Percentiles rank a stretch among this genome's conserved stretches.
phyloP scores from a whole-genome alignment of 1,284 basidiomycete genomes.

The Moesziomyces sp. region DNA sequence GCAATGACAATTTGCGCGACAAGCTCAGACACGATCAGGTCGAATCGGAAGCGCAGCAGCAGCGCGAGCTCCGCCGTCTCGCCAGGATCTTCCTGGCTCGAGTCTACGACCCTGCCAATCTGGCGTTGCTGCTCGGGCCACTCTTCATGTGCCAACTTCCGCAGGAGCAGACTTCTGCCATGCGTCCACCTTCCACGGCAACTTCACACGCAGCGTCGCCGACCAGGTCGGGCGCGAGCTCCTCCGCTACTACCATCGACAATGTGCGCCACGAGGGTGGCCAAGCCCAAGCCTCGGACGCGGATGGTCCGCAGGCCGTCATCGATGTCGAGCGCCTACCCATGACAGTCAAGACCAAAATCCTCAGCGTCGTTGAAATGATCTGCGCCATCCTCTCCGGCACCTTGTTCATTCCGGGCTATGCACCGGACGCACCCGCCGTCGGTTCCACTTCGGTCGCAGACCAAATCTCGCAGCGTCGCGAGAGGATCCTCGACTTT shows the following conservation, averaged over 20 bases:
- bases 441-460: slow-evolving; percentile 6
- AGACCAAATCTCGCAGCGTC: slow-evolving; percentile 39
- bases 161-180: slow-evolving; percentile 16
- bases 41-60: slow-evolving; percentile 20
- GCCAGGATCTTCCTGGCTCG: slow-evolving; percentile 34
- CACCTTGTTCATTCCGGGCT: slow-evolving; percentile 51
- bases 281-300: not conserved
- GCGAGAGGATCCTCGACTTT: slow-evolving; percentile 36
- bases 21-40: slow-evolving; percentile 8
- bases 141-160: slow-evolving; percentile 46
- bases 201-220: not conserved
- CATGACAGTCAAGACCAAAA: slow-evolving; percentile 39
- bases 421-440: not conserved
- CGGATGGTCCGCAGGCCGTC: not conserved
- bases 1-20: slow-evolving; percentile 30
- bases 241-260: not conserved
- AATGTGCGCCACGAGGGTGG: not conserved
- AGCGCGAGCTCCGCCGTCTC: slow-evolving; percentile 33
- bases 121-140: slow-evolving; percentile 45
- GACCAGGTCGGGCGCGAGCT: not conserved
- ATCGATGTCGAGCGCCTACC: slow-evolving; percentile 36
- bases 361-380: slow-evolving; percentile 57
- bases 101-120: slow-evolving; percentile 31
- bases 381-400: slow-evolving; percentile 52
- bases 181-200: slow-evolving; percentile 2